Percentiles rank a stretch among this genome's conserved stretches.
These are phyloP conservation scores for Aspergillus avenaceus DNA, from an alignment of 495 filamentous ascomycete genomes.

Conservation along the genomic window DNA sequence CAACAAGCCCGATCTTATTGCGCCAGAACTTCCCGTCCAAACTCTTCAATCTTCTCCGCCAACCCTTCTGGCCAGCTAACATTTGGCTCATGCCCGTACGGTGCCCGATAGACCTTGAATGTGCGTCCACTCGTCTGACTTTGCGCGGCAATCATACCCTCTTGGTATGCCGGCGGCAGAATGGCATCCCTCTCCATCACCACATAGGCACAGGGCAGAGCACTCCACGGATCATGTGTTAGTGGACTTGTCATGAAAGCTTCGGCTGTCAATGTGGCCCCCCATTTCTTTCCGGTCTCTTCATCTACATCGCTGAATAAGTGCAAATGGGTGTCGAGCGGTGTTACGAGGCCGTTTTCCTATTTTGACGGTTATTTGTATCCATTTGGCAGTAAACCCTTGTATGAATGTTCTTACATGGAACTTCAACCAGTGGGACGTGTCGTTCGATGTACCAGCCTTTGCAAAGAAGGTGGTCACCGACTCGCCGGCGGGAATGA, in stretches of 20 bases:
- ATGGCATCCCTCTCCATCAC: constrained; percentile 23
- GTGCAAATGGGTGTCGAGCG: constrained; percentile 12
- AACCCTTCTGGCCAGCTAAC: constrained; percentile 23
- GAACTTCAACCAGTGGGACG: constrained; percentile 17
- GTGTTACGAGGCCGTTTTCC: constrained; percentile 16
- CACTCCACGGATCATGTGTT: constrained; percentile 28
- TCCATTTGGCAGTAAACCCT: too few species aligned
- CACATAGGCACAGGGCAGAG: constrained; percentile 31
- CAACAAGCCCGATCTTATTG: too few species aligned
- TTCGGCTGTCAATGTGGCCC: constrained; percentile 29
- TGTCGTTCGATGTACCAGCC: too few species aligned
- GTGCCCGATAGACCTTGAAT: constrained; percentile 23
- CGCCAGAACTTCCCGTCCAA: too few species aligned
- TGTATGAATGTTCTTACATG: constrained; percentile 18
- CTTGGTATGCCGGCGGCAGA: constrained; percentile 23
- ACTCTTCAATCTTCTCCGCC: constrained; percentile 17
- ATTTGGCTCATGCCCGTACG: constrained; percentile 24
- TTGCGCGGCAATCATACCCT: constrained; percentile 24
- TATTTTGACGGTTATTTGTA: too few species aligned
- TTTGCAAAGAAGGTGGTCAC: constrained; percentile 22
- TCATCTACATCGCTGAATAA: constrained; percentile 24
- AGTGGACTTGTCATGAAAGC: constrained; percentile 21
- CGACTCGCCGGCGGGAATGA: constrained; percentile 27
- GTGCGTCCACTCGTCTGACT: constrained; percentile 1
- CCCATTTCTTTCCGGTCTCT: constrained; percentile 16